Conservation (phyloP, 441 rosid genomes). For the Mallotus japonicus region DNA sequence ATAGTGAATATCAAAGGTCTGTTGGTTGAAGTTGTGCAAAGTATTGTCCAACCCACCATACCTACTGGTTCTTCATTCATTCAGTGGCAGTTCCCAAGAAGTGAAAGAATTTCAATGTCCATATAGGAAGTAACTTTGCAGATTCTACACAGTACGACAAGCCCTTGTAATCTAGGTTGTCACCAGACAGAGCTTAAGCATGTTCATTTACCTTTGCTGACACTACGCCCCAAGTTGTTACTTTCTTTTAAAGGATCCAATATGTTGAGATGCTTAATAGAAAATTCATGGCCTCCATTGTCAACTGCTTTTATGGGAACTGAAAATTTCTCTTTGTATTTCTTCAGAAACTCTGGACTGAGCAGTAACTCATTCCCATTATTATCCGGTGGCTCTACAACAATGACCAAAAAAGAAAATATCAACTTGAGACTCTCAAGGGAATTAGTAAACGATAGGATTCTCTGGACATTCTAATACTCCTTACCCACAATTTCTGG, state of each 20-base stretch:
- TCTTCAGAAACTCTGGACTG: slow-evolving; percentile 50
- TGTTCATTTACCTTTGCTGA: slow-evolving; percentile 58
- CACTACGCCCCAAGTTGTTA: slow-evolving; percentile 95
- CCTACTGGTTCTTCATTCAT: neutral
- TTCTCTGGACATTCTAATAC: slow-evolving; percentile 15
- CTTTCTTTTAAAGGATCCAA: slow-evolving; percentile 77
- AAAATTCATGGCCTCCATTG: slow-evolving; percentile 39
- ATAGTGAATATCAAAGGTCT: neutral
- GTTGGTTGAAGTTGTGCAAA: neutral
- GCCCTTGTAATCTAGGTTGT: neutral
- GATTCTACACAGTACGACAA: neutral
- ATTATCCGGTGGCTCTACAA: slow-evolving; percentile 38
- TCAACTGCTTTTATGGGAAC: slow-evolving; percentile 42
- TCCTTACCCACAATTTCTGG: slow-evolving; percentile 53
- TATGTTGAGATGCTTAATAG: slow-evolving; percentile 68
- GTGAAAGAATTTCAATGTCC: neutral
- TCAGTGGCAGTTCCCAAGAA: neutral
- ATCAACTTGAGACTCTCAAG: neutral
- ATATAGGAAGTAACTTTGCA: slow-evolving; percentile 6
- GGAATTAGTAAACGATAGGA: slow-evolving; percentile 15
- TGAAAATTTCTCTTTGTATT: slow-evolving; percentile 48
- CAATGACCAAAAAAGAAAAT: slow-evolving; percentile 23
- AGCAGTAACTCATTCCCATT: slow-evolving; percentile 48
- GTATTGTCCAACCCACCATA: neutral
- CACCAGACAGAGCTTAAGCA: slow-evolving; percentile 9